Evolutionary conservation across 2,329 filamentous ascomycete genomes (phyloP), one percentile per base, ranked within the genome.

Genomic region (Fusarium sp.): DNA sequence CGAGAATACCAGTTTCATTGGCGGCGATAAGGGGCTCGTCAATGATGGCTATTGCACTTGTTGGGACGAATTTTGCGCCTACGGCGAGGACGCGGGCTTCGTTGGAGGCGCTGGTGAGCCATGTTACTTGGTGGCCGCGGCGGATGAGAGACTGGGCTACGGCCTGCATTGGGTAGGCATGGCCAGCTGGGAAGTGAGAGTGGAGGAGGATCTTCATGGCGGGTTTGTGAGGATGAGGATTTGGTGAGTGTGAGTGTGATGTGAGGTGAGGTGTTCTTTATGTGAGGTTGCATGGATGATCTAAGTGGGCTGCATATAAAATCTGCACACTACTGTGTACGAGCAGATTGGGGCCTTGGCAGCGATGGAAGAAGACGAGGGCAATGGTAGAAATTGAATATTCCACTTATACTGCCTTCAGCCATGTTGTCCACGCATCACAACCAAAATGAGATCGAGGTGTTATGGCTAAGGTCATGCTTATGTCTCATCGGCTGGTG

Each of bases 141-240:
- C 75, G 76, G 38, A 83, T 75, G 28, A 84, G 81, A 52, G 82
- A 80, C 62, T 80, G 77, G 54, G 82, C 82, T 8, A 84, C 77
- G 10, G 83, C 82, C 61, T 83, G 82, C 80, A 83, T 83, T 20
- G 83, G 83, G 39, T 82, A 80, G 31, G 81, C 79, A 75, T 84
- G 83, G 44, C 82, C 82, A 0, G 81, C 82, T 15, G 82, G 83
- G 47, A 83, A 83, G 61, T 82, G 82, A 14, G 83, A 84, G 59
- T 83, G 79, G 13, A 84, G 75, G 17, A 84, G 78, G 52, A 84
- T 75, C 54, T 81, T 83, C 80, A 84, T 82, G n/a, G 42, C 41
- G 58, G 2, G 9, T 38, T n/a, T 15, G n/a, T n/a, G n/a, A 44
- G 20, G 52, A 24, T 3, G 52, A 24, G 49, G 26, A 38, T n/a